A percentile compares a stretch with the other conserved stretches of the same genome.
Conservation (phyloP, 768 basidiomycete species). For the Trametes cingulata region DNA sequence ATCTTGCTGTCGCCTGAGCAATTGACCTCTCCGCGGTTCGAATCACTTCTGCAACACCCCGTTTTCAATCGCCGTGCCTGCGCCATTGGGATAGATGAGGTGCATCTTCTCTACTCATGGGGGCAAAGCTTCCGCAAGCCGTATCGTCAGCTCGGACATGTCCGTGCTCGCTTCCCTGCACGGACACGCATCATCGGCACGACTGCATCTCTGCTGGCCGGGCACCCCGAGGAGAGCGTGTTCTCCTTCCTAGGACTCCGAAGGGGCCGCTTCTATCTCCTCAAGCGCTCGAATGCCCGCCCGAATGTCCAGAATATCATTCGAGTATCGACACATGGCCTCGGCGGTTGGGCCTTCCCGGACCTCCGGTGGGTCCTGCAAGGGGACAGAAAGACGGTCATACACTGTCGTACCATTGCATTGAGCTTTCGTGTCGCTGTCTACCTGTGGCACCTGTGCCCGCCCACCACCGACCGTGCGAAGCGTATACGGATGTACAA, state of each 20-base stretch:
- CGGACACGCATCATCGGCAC: slow-evolving; percentile 6
- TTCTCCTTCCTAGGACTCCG: slow-evolving; percentile 16
- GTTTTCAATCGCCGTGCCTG: slow-evolving; percentile 12
- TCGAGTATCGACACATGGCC: slow-evolving; percentile 1
- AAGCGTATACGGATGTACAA: too few species aligned
- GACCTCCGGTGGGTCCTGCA: too few species aligned
- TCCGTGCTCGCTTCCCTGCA: slow-evolving; percentile 2
- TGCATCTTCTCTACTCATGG: slow-evolving; percentile 26
- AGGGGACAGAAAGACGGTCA: too few species aligned
- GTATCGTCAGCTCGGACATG: slow-evolving; percentile 13
- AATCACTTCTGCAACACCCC: slow-evolving; percentile 13
- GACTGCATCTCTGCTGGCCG: slow-evolving; percentile 21
- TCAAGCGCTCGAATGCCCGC: slow-evolving; percentile 23
- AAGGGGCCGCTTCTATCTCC: slow-evolving; percentile 10
- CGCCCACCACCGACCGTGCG: too few species aligned
- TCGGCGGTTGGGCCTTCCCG: too few species aligned
- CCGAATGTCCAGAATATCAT: slow-evolving; percentile 11
- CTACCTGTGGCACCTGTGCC: too few species aligned
- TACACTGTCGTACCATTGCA: too few species aligned
- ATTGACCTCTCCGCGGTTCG: slow-evolving; percentile 19
- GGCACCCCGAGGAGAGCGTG: slow-evolving; percentile 6
- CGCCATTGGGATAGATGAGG: slow-evolving; percentile 22
- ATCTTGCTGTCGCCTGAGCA: slow-evolving; percentile 25
- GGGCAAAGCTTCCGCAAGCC: slow-evolving; percentile 20
- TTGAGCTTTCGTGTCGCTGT: too few species aligned